Conservation (phyloP, 1,284 basidiomycete species). For the Fomitopsis schrenkii region DNA sequence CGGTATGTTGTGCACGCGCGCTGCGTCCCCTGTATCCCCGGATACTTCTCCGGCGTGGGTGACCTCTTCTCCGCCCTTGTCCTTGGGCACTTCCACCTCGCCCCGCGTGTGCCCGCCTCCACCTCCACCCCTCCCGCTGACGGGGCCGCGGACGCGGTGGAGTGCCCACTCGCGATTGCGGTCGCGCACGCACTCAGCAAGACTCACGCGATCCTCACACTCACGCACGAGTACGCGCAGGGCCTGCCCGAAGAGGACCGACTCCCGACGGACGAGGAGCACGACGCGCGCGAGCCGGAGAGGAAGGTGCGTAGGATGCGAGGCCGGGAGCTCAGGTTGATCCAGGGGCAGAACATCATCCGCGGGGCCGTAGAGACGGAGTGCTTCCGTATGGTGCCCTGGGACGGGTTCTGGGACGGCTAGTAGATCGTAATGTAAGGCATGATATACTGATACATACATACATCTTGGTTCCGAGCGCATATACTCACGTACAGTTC, state of each 20-base stretch:
- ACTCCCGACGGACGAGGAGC: conserved; percentile 66
- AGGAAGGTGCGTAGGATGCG: conserved; percentile 71
- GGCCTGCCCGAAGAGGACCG: conserved; percentile 55
- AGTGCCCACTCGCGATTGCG: conserved; percentile 50
- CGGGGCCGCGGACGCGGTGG: conserved; percentile 19
- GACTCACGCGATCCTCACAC: conserved; percentile 79
- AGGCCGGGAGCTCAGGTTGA: conserved; percentile 75
- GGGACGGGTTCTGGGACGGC: conserved; percentile 37
- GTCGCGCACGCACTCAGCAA: conserved; percentile 73
- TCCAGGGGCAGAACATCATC: conserved; percentile 69
- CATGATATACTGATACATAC: too few relatives aligned
- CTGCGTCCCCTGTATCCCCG: conserved; percentile 77
- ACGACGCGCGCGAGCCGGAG: conserved; percentile 61
- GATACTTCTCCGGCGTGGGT: conserved; percentile 96
- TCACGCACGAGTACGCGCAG: conserved; percentile 61
- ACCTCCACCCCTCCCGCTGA: conserved; percentile 11
- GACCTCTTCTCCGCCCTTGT: conserved; percentile 96
- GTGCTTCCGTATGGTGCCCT: conserved; percentile 30
- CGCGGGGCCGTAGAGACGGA: conserved; percentile 25
- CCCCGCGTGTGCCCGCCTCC: conserved; percentile 11
- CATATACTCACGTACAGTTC: too few relatives aligned
- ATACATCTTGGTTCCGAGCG: too few relatives aligned
- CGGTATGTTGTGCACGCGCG: conserved; percentile 58
- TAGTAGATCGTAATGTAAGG: not conserved
- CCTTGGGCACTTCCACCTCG: conserved; percentile 70